Evolutionary conservation across 2,329 filamentous ascomycete genomes (phyloP), one percentile per base, ranked within the genome.

Genomic region (Colletotrichum sidae): DNA sequence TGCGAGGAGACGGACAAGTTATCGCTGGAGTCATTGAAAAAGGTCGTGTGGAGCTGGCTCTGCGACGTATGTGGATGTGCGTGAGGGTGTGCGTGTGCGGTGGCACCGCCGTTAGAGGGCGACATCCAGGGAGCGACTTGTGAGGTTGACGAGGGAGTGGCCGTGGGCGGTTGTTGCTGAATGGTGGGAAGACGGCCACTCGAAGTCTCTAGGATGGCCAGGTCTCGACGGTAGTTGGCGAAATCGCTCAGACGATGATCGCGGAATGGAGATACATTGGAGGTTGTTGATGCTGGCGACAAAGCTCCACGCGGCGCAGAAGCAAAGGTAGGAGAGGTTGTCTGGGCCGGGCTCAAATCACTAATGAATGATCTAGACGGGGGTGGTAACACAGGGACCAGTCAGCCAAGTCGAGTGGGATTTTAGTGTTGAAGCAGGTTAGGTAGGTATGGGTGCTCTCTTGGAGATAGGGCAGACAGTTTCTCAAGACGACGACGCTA

Each of bases 21-120:
- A 72, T 94, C 92, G 80, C 85, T 90, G 39, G 90, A 92, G 74
- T 94, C 90, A 76, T 93, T 88, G 78, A 88, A 91, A 77, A 93
- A 94, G 75, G 83, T 91, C 52, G 84, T 86, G n/a, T 63, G 55
- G 58, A 60, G 55, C 42, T 63, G 64, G 42, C 53, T 63, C 55
- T 67, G 64, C 25, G 25, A 25, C 25, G 25, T 25, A 25, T 25
- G 25, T 25, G 25, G 4, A 25, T 25, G 25, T 25, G 25, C 25
- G 25, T 25, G 51, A 64, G 51, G 8, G 44, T 44, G 44, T 25
- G 57, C 64, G 59, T 79, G 73, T 55, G 74, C 73, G 61, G 75
- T 71, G 55, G 58, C 54, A 54, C 63, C 73, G 67, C 72, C 77
- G 73, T 77, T 80, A 59, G 77, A 72, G 59, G 63, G 58, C 63